These are phyloP conservation scores for Hippophae rhamnoides DNA, from an alignment of 306 rosid genomes.

Conservation along the genomic window DNA sequence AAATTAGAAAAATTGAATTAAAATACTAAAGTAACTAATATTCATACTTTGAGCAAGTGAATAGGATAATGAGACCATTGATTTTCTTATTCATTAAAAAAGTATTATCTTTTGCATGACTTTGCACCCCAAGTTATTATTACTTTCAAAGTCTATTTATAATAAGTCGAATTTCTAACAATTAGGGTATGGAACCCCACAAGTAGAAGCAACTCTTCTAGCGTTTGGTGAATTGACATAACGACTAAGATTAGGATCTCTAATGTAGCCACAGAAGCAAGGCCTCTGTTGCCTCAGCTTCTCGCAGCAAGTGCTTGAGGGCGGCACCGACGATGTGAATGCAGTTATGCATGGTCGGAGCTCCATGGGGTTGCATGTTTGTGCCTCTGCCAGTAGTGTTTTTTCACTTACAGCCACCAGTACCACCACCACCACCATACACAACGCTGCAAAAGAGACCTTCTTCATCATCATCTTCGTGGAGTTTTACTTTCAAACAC, in stretches of 20 bases:
- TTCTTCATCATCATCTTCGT: too few species aligned
- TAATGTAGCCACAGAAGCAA: slow-evolving; percentile 50
- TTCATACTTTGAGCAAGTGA: too few species aligned
- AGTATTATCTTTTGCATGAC: too few species aligned
- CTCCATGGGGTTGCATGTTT: slow-evolving; percentile 16
- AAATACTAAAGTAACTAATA: too few species aligned
- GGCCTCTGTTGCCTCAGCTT: slow-evolving; percentile 48
- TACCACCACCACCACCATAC: background rate
- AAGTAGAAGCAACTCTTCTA: slow-evolving; percentile 18
- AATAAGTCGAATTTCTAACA: too few species aligned
- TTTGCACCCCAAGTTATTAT: too few species aligned
- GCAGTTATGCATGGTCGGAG: slow-evolving; percentile 14
- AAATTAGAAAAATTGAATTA: too few species aligned
- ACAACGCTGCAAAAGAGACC: background rate
- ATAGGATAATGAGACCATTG: too few species aligned
- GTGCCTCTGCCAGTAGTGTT: background rate
- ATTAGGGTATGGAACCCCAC: too few species aligned
- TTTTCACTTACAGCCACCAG: background rate
- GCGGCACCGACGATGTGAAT: slow-evolving; percentile 8
- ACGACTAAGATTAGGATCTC: slow-evolving; percentile 31
- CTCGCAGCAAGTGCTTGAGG: slow-evolving; percentile 36
- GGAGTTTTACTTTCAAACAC: too few species aligned
- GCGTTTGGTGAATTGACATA: slow-evolving; percentile 34
- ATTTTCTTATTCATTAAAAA: too few species aligned
- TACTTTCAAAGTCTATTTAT: too few species aligned